Evolutionary conservation across 1,284 basidiomycete genomes (phyloP).

Genomic region (Fomes fomentarius): DNA sequence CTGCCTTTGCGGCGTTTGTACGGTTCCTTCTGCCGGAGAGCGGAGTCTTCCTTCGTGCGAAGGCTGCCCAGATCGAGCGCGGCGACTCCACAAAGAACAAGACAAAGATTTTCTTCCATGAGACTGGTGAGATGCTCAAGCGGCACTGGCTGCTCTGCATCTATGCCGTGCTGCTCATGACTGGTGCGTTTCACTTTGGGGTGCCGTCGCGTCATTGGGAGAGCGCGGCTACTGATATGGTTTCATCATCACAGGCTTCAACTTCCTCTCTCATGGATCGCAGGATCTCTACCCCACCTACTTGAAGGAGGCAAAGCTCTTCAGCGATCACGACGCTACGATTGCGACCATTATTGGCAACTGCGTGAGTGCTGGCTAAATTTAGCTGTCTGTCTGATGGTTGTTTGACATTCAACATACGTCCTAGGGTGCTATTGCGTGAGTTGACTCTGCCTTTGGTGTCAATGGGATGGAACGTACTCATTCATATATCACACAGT

Average conservation of each 20-base stretch:
- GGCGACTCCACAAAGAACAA: slow-evolving; percentile 51
- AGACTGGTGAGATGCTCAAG: slow-evolving; percentile 79
- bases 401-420: slow-evolving; percentile 10
- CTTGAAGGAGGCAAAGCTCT: slow-evolving; percentile 63
- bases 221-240: slow-evolving; percentile 6
- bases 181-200: slow-evolving; percentile 49
- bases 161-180: slow-evolving; percentile 82
- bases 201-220: neutral
- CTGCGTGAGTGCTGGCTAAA: slow-evolving; percentile 52
- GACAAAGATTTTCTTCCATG: slow-evolving; percentile 74
- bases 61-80: slow-evolving; percentile 47
- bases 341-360: slow-evolving; percentile 93
- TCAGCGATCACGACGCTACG: slow-evolving; percentile 64
- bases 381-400: slow-evolving; percentile 3
- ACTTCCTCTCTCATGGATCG: slow-evolving; percentile 91
- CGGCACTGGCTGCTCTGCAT: slow-evolving; percentile 86
- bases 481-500: slow-evolving; percentile 32
- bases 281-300: slow-evolving; percentile 88
- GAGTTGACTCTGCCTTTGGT: slow-evolving; percentile 38
- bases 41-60: slow-evolving; percentile 70
- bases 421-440: slow-evolving; percentile 75
- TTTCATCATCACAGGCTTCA: slow-evolving; percentile 63
- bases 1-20: slow-evolving; percentile 73
- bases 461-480: slow-evolving; percentile 10
- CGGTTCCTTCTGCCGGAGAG: slow-evolving; percentile 83